A percentile compares a stretch with the other conserved stretches of the same genome.
Evolutionary conservation across 768 basidiomycete genomes (phyloP).

Genomic region (Suillus brevipes): DNA sequence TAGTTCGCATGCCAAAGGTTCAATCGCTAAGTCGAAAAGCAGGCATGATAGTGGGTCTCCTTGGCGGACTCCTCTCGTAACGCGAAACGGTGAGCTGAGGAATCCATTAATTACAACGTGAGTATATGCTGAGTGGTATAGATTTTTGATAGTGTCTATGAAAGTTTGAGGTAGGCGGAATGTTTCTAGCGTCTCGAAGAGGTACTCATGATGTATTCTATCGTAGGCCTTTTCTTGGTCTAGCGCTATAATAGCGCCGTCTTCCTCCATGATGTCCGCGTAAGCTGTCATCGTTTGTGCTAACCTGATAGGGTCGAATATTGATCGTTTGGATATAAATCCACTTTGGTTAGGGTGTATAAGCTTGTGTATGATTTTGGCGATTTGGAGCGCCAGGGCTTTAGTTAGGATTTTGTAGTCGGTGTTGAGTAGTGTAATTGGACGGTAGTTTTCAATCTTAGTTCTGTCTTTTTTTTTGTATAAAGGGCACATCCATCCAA

Average conservation of each 20-base stretch:
- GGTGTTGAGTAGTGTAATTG: slow-evolving; percentile 37
- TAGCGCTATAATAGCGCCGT: slow-evolving; percentile 28
- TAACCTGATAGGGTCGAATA: slow-evolving; percentile 35
- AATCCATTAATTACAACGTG: no score
- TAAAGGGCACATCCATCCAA: slow-evolving; percentile 38
- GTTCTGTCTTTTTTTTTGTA: slow-evolving; percentile 41
- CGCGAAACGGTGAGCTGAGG: no score
- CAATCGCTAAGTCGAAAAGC: no score
- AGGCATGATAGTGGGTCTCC: no score
- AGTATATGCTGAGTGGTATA: no score
- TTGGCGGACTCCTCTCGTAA: no score
- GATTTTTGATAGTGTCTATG: no score
- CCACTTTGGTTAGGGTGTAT: slow-evolving; percentile 42
- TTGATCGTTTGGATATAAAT: slow-evolving; percentile 34
- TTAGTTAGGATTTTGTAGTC: slow-evolving; percentile 38
- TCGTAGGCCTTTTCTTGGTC: background rate
- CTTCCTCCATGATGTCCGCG: slow-evolving; percentile 20
- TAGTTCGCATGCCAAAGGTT: no score
- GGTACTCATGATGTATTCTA: no score
- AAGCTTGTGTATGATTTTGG: background rate
- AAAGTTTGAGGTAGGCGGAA: no score
- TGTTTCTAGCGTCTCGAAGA: no score
- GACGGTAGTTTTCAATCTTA: slow-evolving; percentile 37
- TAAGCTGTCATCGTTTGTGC: slow-evolving; percentile 25
- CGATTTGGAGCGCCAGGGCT: slow-evolving; percentile 20